Conservation (phyloP, 306 rosid species). For the Prunus salicina region DNA sequence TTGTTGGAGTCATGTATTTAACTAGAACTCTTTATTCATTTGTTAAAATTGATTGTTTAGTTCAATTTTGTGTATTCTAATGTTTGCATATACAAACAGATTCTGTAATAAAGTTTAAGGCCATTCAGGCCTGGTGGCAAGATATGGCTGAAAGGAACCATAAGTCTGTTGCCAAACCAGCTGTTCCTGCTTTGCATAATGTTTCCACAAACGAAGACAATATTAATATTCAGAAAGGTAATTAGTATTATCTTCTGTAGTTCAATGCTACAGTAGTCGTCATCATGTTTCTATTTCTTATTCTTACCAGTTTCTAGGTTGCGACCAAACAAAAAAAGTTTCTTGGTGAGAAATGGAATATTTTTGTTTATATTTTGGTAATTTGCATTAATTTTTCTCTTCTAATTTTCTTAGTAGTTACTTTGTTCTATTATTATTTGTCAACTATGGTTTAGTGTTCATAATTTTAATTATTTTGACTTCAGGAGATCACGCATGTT, state of each 20-base stretch:
- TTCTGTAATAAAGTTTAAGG: constrained; percentile 69
- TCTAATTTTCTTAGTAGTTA: neutral
- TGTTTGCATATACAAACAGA: constrained; percentile 39
- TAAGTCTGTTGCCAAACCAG: constrained; percentile 32
- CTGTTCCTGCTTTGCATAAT: constrained; percentile 28
- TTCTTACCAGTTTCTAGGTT: neutral
- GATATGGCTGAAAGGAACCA: constrained; percentile 69
- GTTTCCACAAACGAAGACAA: constrained; percentile 24
- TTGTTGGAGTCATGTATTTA: neutral
- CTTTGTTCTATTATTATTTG: neutral
- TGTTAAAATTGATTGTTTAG: neutral
- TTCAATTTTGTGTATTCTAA: neutral
- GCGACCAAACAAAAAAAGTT: too few species aligned
- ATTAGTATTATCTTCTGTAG: neutral
- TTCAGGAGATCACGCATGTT: neutral
- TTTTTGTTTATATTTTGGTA: neutral
- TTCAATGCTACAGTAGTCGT: neutral
- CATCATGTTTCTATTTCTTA: neutral
- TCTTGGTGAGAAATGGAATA: neutral
- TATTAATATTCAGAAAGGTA: constrained; percentile 46
- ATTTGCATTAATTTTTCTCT: too few species aligned
- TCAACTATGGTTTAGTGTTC: neutral
- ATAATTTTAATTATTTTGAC: neutral
- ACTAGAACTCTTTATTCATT: neutral
- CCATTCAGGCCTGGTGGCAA: constrained; percentile 92